Conservation (phyloP, 169 alveolate species). For the Plasmodium berghei region DNA sequence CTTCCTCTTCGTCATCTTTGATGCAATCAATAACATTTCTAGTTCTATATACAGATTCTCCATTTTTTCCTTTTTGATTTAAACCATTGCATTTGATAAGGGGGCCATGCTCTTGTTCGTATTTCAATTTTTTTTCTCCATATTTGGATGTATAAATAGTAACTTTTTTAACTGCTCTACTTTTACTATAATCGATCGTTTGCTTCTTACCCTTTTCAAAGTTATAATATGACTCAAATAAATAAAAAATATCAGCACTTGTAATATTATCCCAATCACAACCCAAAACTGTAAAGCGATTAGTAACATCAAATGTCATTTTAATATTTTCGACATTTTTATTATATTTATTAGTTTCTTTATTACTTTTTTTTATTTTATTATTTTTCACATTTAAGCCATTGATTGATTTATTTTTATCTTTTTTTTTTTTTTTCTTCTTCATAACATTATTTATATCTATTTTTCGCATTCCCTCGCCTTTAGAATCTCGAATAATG, state of each 20-base stretch:
- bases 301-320: conserved; percentile 81
- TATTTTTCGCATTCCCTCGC: not conserved
- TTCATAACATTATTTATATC: not conserved
- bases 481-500: conserved; percentile 2
- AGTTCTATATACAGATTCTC: conserved; percentile 46
- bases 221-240: conserved; percentile 91
- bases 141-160: conserved; percentile 94
- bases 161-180: conserved; percentile 89
- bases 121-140: conserved; percentile 93
- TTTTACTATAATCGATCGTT: conserved; percentile 83
- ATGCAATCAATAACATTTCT: conserved; percentile 66
- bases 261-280: conserved; percentile 96
- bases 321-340: conserved; percentile 55
- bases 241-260: conserved; percentile 94
- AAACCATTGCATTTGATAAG: conserved; percentile 22
- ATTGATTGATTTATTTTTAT: conserved; percentile 1
- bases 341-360: conserved; percentile 22
- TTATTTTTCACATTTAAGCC: conserved; percentile 11
- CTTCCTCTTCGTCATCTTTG: conserved; percentile 76
- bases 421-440: conserved; percentile 29
- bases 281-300: conserved; percentile 96
- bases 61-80: conserved; percentile 8
- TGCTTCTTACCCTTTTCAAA: conserved; percentile 77
- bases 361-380: conserved; percentile 23
- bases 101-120: conserved; percentile 95